Evolutionary conservation across 1,284 basidiomycete genomes (phyloP).

Genomic region (Leccinum laetum): DNA sequence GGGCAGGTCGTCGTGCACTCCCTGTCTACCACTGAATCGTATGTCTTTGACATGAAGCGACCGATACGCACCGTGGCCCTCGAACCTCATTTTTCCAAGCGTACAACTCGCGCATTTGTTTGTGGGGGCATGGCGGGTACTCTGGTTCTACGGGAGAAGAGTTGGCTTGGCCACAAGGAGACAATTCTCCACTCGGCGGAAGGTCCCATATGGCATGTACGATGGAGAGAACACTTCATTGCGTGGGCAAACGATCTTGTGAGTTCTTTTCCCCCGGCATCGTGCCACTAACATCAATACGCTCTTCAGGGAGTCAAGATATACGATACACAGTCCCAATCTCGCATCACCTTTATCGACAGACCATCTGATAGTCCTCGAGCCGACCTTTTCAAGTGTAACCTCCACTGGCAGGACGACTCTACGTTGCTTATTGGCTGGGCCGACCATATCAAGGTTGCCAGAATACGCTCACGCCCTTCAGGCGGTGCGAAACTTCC

Average conservation of each 20-base stretch:
- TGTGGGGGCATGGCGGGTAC: slow-evolving; percentile 94
- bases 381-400: slow-evolving; percentile 93
- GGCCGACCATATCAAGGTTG: slow-evolving; percentile 95
- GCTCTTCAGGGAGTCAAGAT: slow-evolving; percentile 83
- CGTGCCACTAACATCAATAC: background rate
- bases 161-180: slow-evolving; percentile 96
- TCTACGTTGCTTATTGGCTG: slow-evolving; percentile 90
- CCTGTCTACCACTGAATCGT: slow-evolving; percentile 78
- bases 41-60: slow-evolving; percentile 90
- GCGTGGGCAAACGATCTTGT: slow-evolving; percentile 97
- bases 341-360: slow-evolving; percentile 88
- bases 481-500: slow-evolving; percentile 40
- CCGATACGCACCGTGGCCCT: slow-evolving; percentile 91
- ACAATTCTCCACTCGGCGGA: slow-evolving; percentile 86
- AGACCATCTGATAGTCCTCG: slow-evolving; percentile 81
- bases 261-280: slow-evolving; percentile 24
- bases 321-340: slow-evolving; percentile 82
- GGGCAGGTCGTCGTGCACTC: slow-evolving; percentile 93
- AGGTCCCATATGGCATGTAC: slow-evolving; percentile 92
- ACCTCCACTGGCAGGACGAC: slow-evolving; percentile 90
- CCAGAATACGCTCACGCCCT: slow-evolving; percentile 70
- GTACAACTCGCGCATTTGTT: slow-evolving; percentile 82
- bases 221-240: slow-evolving; percentile 87
- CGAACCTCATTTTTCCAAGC: slow-evolving; percentile 89
- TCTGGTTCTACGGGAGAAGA: slow-evolving; percentile 88